Evolutionary conservation across 352 stramenopile genomes (phyloP).

Genomic region (Thalassiosira oceanica): DNA sequence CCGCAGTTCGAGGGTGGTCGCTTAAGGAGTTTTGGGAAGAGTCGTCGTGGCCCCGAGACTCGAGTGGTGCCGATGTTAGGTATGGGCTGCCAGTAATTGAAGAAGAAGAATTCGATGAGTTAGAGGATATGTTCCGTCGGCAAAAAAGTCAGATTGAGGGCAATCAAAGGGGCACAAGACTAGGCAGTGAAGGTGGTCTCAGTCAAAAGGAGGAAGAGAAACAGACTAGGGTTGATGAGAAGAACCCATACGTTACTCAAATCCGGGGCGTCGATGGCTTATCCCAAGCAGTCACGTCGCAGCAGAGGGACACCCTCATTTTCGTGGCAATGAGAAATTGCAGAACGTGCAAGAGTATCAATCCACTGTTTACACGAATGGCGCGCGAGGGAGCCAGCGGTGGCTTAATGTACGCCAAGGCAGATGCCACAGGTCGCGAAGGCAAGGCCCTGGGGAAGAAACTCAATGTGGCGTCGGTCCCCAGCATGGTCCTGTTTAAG

Average conservation of each 20-base stretch:
- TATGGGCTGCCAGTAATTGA: conserved; percentile 66
- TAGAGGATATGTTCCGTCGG: conserved; percentile 42
- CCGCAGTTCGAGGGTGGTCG: conserved; percentile 52
- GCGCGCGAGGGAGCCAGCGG: conserved; percentile 46
- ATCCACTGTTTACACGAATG: conserved; percentile 62
- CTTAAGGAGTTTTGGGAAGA: conserved; percentile 75
- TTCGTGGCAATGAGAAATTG: conserved; percentile 76
- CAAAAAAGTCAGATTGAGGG: conserved; percentile 28
- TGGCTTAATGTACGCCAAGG: conserved; percentile 68
- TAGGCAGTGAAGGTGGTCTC: conserved; percentile 20
- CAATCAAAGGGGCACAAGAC: conserved; percentile 2
- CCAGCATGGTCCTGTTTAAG: conserved; percentile 69
- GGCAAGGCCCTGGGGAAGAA: conserved; percentile 63
- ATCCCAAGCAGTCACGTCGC: conserved; percentile 42
- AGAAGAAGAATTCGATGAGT: conserved; percentile 46
- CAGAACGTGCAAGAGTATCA: conserved; percentile 67
- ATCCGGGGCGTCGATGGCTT: conserved; percentile 61
- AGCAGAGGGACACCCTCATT: conserved; percentile 55
- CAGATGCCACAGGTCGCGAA: conserved; percentile 53
- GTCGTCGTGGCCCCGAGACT: conserved; percentile 70
- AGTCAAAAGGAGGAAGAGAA: conserved; percentile 12
- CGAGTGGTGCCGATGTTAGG: conserved; percentile 48
- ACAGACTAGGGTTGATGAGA: conserved; percentile 22
- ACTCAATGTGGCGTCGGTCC: conserved; percentile 62
- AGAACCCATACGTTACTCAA: conserved; percentile 66